Conservation (phyloP, 176 grass and related monocot genomes). For the Carex littledalei region DNA sequence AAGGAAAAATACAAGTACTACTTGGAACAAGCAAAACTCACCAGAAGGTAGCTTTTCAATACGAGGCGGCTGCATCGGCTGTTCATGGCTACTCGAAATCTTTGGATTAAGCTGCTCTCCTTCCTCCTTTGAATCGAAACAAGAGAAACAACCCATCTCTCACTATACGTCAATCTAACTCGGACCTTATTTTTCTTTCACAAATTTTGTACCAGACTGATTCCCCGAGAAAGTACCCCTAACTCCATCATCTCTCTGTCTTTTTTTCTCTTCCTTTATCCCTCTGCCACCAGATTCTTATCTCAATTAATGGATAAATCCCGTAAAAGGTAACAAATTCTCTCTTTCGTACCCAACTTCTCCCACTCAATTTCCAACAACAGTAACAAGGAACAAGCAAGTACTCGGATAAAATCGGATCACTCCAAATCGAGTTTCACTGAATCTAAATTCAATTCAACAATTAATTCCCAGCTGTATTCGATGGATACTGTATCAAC, state of each 20-base stretch:
- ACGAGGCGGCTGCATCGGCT: conserved; percentile 52
- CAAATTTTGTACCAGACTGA: background rate
- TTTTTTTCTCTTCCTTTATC: background rate
- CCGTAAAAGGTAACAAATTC: background rate
- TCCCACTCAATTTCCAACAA: background rate
- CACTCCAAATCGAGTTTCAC: background rate
- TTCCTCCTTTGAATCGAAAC: conserved; percentile 60
- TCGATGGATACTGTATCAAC: background rate
- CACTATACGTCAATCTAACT: conserved; percentile 12
- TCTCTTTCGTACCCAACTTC: background rate
- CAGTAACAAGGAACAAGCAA: background rate
- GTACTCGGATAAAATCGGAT: conserved; percentile 1
- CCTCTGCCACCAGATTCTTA: conserved; percentile 10
- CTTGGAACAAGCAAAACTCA: conserved; percentile 15
- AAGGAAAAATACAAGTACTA: background rate
- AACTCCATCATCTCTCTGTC: conserved; percentile 6
- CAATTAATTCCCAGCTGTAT: background rate
- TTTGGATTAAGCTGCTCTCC: conserved; percentile 62
- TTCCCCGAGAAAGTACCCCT: background rate
- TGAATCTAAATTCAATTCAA: conserved; percentile 8
- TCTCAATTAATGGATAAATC: conserved; percentile 16
- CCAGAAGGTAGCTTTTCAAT: conserved; percentile 58
- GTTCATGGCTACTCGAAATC: conserved; percentile 37
- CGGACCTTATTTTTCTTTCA: background rate
- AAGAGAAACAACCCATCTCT: conserved; percentile 76